phyloP scores from a whole-genome alignment of 768 basidiomycete species.

The Rhizopogon vinicolor region DNA sequence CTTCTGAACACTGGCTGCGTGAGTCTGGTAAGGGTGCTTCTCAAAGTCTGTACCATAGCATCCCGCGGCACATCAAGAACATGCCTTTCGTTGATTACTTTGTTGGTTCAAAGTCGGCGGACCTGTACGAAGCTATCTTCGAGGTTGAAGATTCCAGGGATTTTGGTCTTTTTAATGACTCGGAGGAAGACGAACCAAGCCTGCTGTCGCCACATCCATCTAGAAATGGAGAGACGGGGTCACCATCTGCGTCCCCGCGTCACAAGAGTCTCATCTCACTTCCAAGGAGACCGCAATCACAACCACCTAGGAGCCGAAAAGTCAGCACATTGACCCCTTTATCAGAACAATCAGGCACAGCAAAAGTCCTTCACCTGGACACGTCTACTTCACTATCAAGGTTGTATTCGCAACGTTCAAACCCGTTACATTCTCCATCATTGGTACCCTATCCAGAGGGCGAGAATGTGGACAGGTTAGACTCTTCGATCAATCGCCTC shows the following conservation, averaged over 20 bases:
- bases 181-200: constrained; percentile 36
- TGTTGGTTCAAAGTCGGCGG: constrained; percentile 62
- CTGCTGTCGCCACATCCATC: constrained; percentile 6
- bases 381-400: constrained; percentile 21
- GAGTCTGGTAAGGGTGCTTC: constrained; percentile 49
- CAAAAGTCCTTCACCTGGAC: constrained; percentile 24
- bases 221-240: constrained; percentile 7
- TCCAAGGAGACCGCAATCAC: constrained; percentile 8
- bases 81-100: constrained; percentile 74
- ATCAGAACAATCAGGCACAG: constrained; percentile 24
- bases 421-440: not conserved
- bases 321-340: constrained; percentile 21
- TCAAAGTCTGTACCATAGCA: constrained; percentile 53
- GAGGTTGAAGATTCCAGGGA: constrained; percentile 54
- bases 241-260: constrained; percentile 7
- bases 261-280: not conserved
- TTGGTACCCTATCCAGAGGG: constrained; percentile 11
- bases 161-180: constrained; percentile 46
- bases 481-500: constrained; percentile 46
- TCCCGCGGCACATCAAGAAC: constrained; percentile 68
- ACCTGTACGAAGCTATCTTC: constrained; percentile 77
- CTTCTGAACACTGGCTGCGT: constrained; percentile 44
- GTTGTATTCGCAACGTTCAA: constrained; percentile 16
- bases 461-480: constrained; percentile 29
- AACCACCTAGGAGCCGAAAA: constrained; percentile 18